phyloP scores from a whole-genome alignment of 495 filamentous ascomycete species.

The Penicillium verhagenii region DNA sequence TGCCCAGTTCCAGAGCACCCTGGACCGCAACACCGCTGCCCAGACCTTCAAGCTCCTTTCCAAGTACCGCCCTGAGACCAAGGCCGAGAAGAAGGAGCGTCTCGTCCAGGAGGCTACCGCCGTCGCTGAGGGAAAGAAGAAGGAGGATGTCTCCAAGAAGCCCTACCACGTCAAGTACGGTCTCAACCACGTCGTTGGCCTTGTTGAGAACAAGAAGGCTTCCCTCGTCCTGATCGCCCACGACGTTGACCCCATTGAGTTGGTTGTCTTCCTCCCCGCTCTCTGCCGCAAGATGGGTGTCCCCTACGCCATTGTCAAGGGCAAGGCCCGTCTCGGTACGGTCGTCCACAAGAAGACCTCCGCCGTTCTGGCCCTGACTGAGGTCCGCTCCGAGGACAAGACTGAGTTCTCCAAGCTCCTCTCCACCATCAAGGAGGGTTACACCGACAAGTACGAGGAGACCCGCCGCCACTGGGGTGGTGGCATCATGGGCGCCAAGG shows the following conservation, averaged over 20 bases:
- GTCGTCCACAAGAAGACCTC: conserved; percentile 99
- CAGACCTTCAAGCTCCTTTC: conserved; percentile 98
- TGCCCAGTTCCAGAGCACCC: conserved; percentile 93
- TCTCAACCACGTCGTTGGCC: conserved; percentile 98
- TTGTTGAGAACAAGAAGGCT: conserved; percentile 99
- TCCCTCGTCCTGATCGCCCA: conserved; percentile 96
- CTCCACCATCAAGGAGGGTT: conserved; percentile 96
- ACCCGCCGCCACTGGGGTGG: conserved; percentile 94
- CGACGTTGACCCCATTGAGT: conserved; percentile 99
- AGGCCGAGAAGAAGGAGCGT: conserved; percentile 99
- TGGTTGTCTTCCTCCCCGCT: conserved; percentile 98
- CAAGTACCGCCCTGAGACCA: conserved; percentile 99
- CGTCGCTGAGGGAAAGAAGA: conserved; percentile 97
- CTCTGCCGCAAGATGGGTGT: conserved; percentile 99
- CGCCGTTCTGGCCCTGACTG: conserved; percentile 92
- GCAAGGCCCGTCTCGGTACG: conserved; percentile 97
- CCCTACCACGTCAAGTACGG: conserved; percentile 99
- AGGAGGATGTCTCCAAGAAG: conserved; percentile 99
- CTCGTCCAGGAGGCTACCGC: conserved; percentile 96
- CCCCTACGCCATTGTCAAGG: conserved; percentile 98
- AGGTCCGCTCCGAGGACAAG: conserved; percentile 97
- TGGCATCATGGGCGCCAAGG: conserved; percentile 99
- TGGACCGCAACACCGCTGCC: conserved; percentile 97
- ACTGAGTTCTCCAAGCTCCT: conserved; percentile 94
- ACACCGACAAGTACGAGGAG: conserved; percentile 94